Evolutionary conservation across 2,329 filamentous ascomycete genomes (phyloP), one percentile per base, ranked within the genome.

Genomic region (Fusarium begoniae): DNA sequence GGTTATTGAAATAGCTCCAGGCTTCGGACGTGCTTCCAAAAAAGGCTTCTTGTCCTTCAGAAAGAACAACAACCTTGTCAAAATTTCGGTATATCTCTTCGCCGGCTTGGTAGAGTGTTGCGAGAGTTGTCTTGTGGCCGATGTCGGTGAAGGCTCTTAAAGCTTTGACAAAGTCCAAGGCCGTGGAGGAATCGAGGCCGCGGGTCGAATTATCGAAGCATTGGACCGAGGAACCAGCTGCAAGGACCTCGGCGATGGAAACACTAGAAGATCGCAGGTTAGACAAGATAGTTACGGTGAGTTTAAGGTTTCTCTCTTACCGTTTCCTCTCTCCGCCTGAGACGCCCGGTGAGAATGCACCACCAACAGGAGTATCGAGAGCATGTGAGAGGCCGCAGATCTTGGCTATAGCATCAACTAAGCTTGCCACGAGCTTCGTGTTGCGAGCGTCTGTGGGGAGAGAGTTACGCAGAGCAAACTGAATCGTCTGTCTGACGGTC

Each of bases 401-500:
- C 37, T 40, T 38, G 37, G 51, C 37, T 4, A 55, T 55, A n/a
- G 28, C 51, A 55, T 40, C 37, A 18, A 55, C 51, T 20, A 55
- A 4, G 51, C 32, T 37, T 30, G 51, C 35, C 1, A 55, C 24
- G 1, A 55, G 35, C 37, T 40, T 55, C 5, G 37, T 30, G 18
- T 55, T 37, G 10, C 51, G 51, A 28, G 51, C 51, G 15, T 40
- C n/a, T 8, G 24, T 22, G 0, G 51, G 37, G 3, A 55, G 51
- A 10, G 32, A 55, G 82, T 90, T 94, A 81, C 90, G 88, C 57
- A 95, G 83, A 0, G 93, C 91, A 76, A 95, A 95, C 7, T 88
- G 89, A 41, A 96, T 84, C 0, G 93, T 95, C 81, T 95, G 92
- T 87, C 91, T 92, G 1, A 95, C 93, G 7, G 90, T 94, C 37